These are phyloP conservation scores for Pugionium cornutum DNA, from an alignment of 345 rosid species.

Conservation along the genomic window DNA sequence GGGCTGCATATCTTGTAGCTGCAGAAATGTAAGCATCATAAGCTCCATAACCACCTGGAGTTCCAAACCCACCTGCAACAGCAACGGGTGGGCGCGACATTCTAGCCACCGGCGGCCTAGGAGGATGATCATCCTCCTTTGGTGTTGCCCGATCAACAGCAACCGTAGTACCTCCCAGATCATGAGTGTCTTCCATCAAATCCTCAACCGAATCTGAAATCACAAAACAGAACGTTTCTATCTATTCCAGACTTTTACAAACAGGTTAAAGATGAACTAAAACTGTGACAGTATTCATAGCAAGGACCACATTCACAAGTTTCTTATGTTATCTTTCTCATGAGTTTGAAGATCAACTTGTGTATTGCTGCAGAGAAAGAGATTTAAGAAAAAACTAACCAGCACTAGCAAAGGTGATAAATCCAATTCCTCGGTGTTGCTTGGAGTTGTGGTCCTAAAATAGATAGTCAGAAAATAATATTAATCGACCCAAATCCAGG, in stretches of 20 bases:
- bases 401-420: constrained; percentile 80
- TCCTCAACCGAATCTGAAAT: constrained; percentile 79
- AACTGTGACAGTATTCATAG: constrained; percentile 1
- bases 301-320: not conserved
- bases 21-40: constrained; percentile 97
- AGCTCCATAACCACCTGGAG: constrained; percentile 91
- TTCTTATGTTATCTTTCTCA: constrained; percentile 9
- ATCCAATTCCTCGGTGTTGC: constrained; percentile 94
- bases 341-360: not conserved
- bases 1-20: constrained; percentile 92
- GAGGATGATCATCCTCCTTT: constrained; percentile 80
- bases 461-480: constrained; percentile 19
- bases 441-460: constrained; percentile 81
- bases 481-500: constrained; percentile 19
- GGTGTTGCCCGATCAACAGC: constrained; percentile 98
- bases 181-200: constrained; percentile 91
- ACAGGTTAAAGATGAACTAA: not conserved
- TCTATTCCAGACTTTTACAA: not conserved
- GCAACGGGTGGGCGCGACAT: constrained; percentile 42
- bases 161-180: constrained; percentile 82
- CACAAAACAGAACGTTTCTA: constrained; percentile 1
- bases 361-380: no score
- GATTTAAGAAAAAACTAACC: constrained; percentile 50
- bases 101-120: constrained; percentile 63
- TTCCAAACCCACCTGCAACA: constrained; percentile 62